Evolutionary conservation across 2,329 filamentous ascomycete genomes (phyloP), one percentile per base, ranked within the genome.

Genomic region (Dactylonectria macrodidyma): DNA sequence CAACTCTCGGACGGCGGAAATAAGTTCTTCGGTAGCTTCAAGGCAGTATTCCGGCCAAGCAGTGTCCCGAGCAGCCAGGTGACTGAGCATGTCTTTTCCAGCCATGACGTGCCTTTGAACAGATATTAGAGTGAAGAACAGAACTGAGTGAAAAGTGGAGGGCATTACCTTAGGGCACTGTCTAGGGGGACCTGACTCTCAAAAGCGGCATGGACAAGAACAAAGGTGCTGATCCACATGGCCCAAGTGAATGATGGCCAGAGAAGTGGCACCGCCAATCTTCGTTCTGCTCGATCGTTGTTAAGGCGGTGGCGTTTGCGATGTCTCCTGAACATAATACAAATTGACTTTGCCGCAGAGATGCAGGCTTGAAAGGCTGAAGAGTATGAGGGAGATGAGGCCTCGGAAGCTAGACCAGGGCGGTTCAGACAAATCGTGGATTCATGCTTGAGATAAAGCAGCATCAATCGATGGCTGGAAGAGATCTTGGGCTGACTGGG

Each of bases 171-270:
- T 3, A 82, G 68, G 0, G 83, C 82, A 14, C 80, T 80, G 0
- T 76, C 64, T 0, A 80, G 66, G 0, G 82, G 78, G 3, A 86
- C 75, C 36, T 86, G 81, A 1, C 79, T 79, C 66, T 85, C 83
- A 67, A 83, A 84, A 0, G 84, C 84, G 4, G 86, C 86, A 59
- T 86, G 85, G 3, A 86, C 82, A 4, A 88, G 72, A 22, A 88
- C 83, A 46, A 88, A 85, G 1, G 84, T 84, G 64, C 85, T 86
- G 70, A 87, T 87, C 86, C 86, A 88, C 0, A 85, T 79, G 1
- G 82, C 83, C 85, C 86, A 87, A 0, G 85, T 87, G 46, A 86
- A 86, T 0, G 85, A 85, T 3, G 85, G 85, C 84, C 85, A 87
- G 0, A 85, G 74, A 26, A 88, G 74, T 0, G 83, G 81, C 7